Conservation (phyloP, 345 rosid genomes). For the Eucalyptus rudis region DNA sequence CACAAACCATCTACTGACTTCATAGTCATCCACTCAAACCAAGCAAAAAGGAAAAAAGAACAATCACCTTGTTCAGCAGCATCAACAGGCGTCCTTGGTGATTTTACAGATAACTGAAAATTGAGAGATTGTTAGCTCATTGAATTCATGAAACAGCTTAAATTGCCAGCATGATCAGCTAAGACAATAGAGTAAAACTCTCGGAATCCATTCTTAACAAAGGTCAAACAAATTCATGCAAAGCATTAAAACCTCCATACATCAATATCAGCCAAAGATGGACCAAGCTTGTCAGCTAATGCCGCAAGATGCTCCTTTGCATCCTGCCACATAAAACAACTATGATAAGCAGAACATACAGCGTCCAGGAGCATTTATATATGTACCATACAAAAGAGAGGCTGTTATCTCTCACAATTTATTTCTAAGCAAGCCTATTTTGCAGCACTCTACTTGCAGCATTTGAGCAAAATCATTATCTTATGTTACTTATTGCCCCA, state of each 20-base stretch:
- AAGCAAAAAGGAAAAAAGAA: conserved; percentile 15
- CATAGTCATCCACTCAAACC: not conserved
- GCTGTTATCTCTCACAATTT: not conserved
- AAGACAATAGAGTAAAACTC: not conserved
- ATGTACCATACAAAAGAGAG: not conserved
- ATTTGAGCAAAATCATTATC: not conserved
- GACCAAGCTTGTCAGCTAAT: conserved; percentile 84
- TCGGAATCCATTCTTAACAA: not conserved
- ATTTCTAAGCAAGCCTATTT: not conserved
- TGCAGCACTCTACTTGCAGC: not conserved
- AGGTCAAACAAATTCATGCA: not conserved
- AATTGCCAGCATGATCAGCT: not conserved
- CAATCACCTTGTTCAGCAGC: conserved; percentile 86
- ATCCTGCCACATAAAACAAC: conserved; percentile 37
- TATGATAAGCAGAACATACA: not conserved
- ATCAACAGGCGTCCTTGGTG: conserved; percentile 46
- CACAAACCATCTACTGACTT: not conserved
- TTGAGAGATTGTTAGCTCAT: conserved; percentile 11
- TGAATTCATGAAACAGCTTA: not conserved
- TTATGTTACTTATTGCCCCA: not conserved
- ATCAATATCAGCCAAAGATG: conserved; percentile 80
- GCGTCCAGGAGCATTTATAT: not conserved
- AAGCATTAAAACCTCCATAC: conserved; percentile 21
- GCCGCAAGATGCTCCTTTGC: conserved; percentile 97
- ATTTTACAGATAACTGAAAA: conserved; percentile 71